Evolutionary conservation across 257 asterid genomes (phyloP), one percentile per base, ranked within the genome.

Genomic region (Coffea canephora): DNA sequence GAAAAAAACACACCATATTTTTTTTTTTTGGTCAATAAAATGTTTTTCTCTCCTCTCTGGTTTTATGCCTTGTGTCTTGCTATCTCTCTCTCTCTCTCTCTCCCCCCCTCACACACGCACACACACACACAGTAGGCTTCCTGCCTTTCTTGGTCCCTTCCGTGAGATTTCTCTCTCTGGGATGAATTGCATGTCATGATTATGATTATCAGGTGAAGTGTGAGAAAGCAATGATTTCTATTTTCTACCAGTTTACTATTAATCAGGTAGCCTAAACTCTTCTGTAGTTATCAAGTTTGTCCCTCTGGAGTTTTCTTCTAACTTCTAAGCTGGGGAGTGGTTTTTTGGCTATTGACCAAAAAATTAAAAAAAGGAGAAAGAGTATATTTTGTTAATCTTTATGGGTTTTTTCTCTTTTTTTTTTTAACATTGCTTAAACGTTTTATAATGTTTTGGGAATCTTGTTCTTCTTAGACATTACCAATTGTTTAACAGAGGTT

Each of bases 31-130:
- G 45, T 64, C 19, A 48, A 31, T 31, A 31, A 46, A 61, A 0
- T 39, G 43, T 66, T 74, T 13, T 34, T 10, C 5, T 10, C 5
- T 41, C 18, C 54, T 74, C 82, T 41, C 69, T 77, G 16, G 46
- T 68, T 78, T 78, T 69, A 48, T 75, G 73, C 86, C 79, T 31
- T 41, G 41, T 78, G 46, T 78, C 54, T 52, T 1, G 48, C 43
- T 68, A 25, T 27, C 45, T 1, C 27, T 62, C 23, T 48, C 16
- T 64, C 54, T 8, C 10, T 18, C 50, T 57, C 27, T 55, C 59
- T 14, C 59, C 1, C 18, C 6, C 3, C 14, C 49, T 41, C 48
- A 8, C 52, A 18, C 3, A 18, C 55, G 19, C 41, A 3, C 43
- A 4, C 43, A 4, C 43, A 39, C 43, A 39, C 43, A 39, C 4